These are phyloP conservation scores for Areca catechu DNA, from an alignment of 176 grass and related monocot species.

Conservation along the genomic window DNA sequence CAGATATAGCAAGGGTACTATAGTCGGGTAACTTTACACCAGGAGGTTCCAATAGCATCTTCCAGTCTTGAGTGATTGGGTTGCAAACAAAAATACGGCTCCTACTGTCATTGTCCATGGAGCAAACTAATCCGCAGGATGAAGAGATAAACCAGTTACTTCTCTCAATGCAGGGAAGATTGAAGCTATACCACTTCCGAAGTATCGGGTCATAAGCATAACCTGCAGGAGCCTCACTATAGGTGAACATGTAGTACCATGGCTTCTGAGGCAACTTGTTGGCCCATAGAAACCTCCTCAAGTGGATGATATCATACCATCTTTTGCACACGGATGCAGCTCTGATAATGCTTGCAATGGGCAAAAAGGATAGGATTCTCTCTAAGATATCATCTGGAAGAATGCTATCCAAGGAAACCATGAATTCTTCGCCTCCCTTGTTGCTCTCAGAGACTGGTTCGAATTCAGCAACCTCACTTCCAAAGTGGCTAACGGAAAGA, in stretches of 20 bases:
- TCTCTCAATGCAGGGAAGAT: conserved; percentile 64
- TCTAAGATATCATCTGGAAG: conserved; percentile 86
- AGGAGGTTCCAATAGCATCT: conserved; percentile 55
- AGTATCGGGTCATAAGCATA: conserved; percentile 74
- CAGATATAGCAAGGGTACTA: conserved; percentile 59
- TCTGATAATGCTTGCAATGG: conserved; percentile 57
- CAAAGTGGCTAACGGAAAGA: conserved; percentile 24
- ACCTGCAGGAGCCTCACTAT: conserved; percentile 44
- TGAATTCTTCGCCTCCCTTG: conserved; percentile 24
- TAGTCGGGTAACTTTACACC: conserved; percentile 55
- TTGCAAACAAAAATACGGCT: conserved; percentile 68
- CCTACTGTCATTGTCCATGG: conserved; percentile 57
- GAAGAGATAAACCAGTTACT: conserved; percentile 66
- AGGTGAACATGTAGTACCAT: conserved; percentile 98
- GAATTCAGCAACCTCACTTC: conserved; percentile 18
- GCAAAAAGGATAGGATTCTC: conserved; percentile 76
- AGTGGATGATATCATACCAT: conserved; percentile 58
- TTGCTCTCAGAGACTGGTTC: conserved; percentile 22
- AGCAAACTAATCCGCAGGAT: conserved; percentile 78
- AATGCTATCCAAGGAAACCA: conserved; percentile 39
- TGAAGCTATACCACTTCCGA: conserved; percentile 75
- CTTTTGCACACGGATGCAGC: conserved; percentile 65
- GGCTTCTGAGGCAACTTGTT: conserved; percentile 59
- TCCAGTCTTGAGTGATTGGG: conserved; percentile 62
- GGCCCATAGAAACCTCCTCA: conserved; percentile 42